Percentiles rank a stretch among this genome's conserved stretches.
Conservation (phyloP, 2,329 filamentous ascomycete species). For the Aspergillus bombycis region DNA sequence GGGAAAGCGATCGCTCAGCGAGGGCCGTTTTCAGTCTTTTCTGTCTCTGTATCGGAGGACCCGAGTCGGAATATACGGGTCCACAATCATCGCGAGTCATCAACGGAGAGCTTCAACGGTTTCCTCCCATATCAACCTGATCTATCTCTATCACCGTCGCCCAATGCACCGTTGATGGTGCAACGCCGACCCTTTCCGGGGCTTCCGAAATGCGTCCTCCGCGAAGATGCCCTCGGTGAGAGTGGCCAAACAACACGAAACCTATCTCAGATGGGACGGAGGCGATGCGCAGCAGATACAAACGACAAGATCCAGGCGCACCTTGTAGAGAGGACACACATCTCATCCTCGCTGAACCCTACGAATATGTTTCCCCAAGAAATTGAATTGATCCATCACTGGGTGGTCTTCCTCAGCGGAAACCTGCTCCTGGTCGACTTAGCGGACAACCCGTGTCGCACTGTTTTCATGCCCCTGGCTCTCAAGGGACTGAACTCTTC, state of each 20-base stretch:
- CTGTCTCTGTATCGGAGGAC: slow-evolving; percentile 6
- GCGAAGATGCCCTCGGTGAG: neutral
- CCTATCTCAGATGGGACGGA: neutral
- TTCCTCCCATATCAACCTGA: neutral
- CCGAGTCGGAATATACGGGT: neutral
- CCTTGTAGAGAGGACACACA: too few species aligned
- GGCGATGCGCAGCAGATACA: neutral
- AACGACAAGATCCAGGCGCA: too few species aligned
- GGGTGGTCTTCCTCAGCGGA: slow-evolving; percentile 33
- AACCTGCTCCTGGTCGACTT: slow-evolving; percentile 33
- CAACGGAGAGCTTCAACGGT: neutral
- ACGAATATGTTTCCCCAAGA: slow-evolving; percentile 18
- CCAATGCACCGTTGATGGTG: neutral
- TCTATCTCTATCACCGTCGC: neutral
- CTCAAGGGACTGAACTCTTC: neutral
- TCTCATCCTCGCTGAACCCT: slow-evolving; percentile 10
- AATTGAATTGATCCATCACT: slow-evolving; percentile 33
- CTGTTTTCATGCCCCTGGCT: slow-evolving; percentile 30
- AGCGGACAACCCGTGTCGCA: slow-evolving; percentile 33
- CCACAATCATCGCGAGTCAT: neutral
- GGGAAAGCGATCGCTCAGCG: neutral
- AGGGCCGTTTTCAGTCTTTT: slow-evolving; percentile 30
- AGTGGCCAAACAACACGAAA: neutral
- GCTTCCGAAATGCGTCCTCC: neutral
- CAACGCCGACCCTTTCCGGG: neutral